Base-by-base conservation (phyloP, 352 stramenopile genomes). In the Heterotrichella gracilis region DNA sequence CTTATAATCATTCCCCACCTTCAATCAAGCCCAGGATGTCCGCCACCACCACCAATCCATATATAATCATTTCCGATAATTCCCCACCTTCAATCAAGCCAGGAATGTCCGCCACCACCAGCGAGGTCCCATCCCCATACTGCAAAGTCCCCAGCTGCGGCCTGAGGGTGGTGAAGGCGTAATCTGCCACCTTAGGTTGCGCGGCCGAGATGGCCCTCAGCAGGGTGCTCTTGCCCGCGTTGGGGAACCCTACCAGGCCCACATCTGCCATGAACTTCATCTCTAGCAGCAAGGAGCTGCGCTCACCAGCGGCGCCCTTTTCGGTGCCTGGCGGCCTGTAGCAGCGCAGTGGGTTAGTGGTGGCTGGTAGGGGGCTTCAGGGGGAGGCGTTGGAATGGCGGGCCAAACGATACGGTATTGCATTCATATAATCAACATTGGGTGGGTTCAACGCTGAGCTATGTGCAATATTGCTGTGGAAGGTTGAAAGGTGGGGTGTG, bases 231-330 rank as follows among this genome's bases (percentile, higher is more conserved):
- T 98, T 98, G 72, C 92, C 93, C 0, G 92, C 92, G 77, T 99
- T 99, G 0, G 94, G 94, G 73, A 95, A 95, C 20, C 94, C 94
- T 0, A 99, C 89, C 0, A 98, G 81, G 17, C 90, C 93, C 39
- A 98, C 81, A 76, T 98, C 92, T 1, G 93, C 92, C 71, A 97
- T 94, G 2, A 88, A 83, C 80, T 97, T 96, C 25, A 97, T 79
- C 74, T 97, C 89, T n/a, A 98, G 72, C 69, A 88, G 82, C 64
- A 97, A 82, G 81, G 93, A 96, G 74, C 90, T 78, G 69, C 87
- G 84, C 1, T 84, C 82, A 3, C 92, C 93, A 0, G 84, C 82
- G 71, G 90, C 84, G 9, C 93, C 93, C 73, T 66, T 66, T 66
- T 66, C n/a, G 23, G 41, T 22, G 41, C n/a, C n/a, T n/a, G n/a